Percentiles rank a stretch among this genome's conserved stretches.
Evolutionary conservation across 2,329 filamentous ascomycete species (phyloP).

Genomic region (Scolecobasidium constrictum): DNA sequence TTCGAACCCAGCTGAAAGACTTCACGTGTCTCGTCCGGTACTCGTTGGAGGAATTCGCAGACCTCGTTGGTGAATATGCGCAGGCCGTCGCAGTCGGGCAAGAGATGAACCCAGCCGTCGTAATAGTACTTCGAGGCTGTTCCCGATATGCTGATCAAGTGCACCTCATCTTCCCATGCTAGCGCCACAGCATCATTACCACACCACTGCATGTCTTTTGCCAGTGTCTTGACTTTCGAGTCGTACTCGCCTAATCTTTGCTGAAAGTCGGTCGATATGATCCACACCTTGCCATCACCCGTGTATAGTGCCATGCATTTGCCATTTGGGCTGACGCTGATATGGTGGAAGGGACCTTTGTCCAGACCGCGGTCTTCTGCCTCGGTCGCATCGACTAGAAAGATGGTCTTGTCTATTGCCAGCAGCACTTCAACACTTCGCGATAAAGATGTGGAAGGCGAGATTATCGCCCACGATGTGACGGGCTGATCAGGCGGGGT

Average conservation of each 20-base stretch:
- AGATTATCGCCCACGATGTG: slow-evolving; percentile 79
- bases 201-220: slow-evolving; percentile 89
- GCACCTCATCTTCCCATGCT: slow-evolving; percentile 96
- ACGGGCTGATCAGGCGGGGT: slow-evolving; percentile 66
- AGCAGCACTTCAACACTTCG: slow-evolving; percentile 87
- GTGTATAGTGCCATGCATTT: slow-evolving; percentile 83
- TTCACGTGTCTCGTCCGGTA: slow-evolving; percentile 74
- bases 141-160: slow-evolving; percentile 78
- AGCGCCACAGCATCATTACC: slow-evolving; percentile 88
- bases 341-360: slow-evolving; percentile 84
- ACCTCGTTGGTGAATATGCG: slow-evolving; percentile 81
- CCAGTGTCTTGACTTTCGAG: slow-evolving; percentile 72
- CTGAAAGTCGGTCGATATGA: slow-evolving; percentile 92
- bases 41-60: slow-evolving; percentile 96
- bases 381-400: slow-evolving; percentile 77
- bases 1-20: slow-evolving; percentile 84
- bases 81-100: slow-evolving; percentile 84
- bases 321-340: slow-evolving; percentile 84
- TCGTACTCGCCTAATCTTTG: slow-evolving; percentile 86
- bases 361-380: slow-evolving; percentile 85
- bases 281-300: slow-evolving; percentile 72
- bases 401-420: slow-evolving; percentile 74
- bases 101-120: slow-evolving; percentile 78
- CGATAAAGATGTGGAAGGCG: slow-evolving; percentile 79
- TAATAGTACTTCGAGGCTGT: slow-evolving; percentile 76